Percentiles rank a stretch among this genome's conserved stretches.
phyloP scores from a whole-genome alignment of 495 filamentous ascomycete species.

The Podospora pseudocomata region DNA sequence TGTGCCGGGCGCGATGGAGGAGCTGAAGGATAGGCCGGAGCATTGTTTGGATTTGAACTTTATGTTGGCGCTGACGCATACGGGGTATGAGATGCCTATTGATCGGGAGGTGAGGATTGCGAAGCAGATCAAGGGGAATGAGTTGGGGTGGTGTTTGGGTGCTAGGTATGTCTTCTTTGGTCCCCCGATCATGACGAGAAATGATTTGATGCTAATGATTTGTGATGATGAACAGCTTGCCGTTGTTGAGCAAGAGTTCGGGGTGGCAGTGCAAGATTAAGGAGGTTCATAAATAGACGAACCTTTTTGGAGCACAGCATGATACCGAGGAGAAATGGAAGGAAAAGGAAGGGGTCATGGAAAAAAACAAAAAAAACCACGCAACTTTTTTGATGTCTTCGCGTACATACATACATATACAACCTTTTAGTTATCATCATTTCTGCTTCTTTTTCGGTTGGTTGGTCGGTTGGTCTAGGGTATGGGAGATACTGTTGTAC shows the following conservation, averaged over 20 bases:
- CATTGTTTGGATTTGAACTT: conserved; percentile 94
- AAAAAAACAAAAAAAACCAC: not conserved
- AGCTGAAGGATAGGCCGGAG: conserved; percentile 77
- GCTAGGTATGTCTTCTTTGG: conserved; percentile 64
- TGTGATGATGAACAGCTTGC: conserved; percentile 34
- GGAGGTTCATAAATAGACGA: conserved; percentile 36
- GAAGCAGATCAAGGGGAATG: conserved; percentile 97
- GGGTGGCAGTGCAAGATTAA: conserved; percentile 50
- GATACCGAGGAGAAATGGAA: not conserved
- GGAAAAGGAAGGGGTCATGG: not conserved
- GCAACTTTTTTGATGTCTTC: not conserved
- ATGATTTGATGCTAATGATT: conserved; percentile 37
- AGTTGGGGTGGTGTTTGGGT: conserved; percentile 96
- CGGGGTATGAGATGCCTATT: conserved; percentile 96
- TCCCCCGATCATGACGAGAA: not conserved
- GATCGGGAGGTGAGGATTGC: conserved; percentile 94
- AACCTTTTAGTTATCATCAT: not conserved
- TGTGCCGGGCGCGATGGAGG: conserved; percentile 67
- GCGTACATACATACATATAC: not conserved
- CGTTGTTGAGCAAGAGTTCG: conserved; percentile 42
- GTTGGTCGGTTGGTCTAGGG: not conserved
- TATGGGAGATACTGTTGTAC: not conserved
- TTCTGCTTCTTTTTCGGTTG: not conserved
- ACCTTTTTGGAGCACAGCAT: not conserved
- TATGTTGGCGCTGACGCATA: conserved; percentile 87